Evolutionary conservation across 2,329 filamentous ascomycete genomes (phyloP), one percentile per base, ranked within the genome.

Genomic region (Hymenoscyphus scutula): DNA sequence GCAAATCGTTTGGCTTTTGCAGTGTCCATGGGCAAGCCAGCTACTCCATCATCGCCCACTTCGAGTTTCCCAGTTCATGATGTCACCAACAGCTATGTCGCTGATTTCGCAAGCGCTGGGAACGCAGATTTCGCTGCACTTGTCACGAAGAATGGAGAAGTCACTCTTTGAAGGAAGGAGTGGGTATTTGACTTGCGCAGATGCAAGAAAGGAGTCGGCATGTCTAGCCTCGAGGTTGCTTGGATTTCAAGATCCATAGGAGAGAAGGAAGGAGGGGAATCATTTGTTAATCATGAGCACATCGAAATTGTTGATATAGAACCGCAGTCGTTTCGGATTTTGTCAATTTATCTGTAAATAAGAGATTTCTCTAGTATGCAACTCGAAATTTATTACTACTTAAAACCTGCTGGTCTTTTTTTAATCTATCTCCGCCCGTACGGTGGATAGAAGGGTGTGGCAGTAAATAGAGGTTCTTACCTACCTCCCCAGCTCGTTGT

Each of bases 1-100:
- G 17, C 11, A 5, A 64, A 64, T 38, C 62, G 55, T 27, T 25
- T 66, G 13, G 64, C 64, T 13, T 64, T 62, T 11, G 64, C 62
- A 1, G 62, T 59, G 19, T 38, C 58, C n/a, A 25, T 29, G 6
- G 37, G 53, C 5, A 62, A 58, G 38, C 62, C 64, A 2, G 37
- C 38, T 11, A 62, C 48, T 27, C 62, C 60, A 29, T 38, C 25
- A 6, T 61, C 58, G 15, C 57, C 41, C 34, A 54, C 41, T 2
- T 54, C 56, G 1, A 59, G 19, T 48, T 56, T 67, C 29, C 23
- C 56, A 2, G 61, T 63, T 6, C 65, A 67, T 62, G 63, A 64
- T 53, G 60, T 63, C 6, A 53, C 57, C 19, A 48, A 29, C 27
- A 63, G 64, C 32, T 63, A 59, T 61, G 45, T 8, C 29, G 56